Evolutionary conservation across 257 asterid species (phyloP).

Genomic region (Solanum tarijense): DNA sequence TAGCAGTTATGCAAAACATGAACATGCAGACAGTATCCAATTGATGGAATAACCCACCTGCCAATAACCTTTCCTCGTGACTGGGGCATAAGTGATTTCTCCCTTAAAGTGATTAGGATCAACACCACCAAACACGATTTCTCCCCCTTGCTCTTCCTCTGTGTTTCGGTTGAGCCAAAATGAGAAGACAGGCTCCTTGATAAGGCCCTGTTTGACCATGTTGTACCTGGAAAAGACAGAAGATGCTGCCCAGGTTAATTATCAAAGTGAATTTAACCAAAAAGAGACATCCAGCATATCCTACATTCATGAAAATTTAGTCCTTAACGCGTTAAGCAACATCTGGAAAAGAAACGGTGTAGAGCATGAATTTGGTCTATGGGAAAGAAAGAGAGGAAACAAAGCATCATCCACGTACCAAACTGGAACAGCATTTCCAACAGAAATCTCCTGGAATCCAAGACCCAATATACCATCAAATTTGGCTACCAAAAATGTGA

Average conservation of each 20-base stretch:
- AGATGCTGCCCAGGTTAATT: not conserved
- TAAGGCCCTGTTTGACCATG: slow-evolving; percentile 89
- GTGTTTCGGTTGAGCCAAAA: slow-evolving; percentile 90
- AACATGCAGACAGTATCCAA: not conserved
- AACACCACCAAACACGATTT: slow-evolving; percentile 86
- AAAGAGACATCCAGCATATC: not conserved
- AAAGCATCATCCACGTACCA: slow-evolving; percentile 33
- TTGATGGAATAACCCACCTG: slow-evolving; percentile 46
- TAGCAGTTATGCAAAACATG: not conserved
- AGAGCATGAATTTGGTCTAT: not conserved
- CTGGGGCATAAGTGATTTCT: slow-evolving; percentile 73
- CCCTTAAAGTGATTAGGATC: slow-evolving; percentile 88
- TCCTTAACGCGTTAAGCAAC: not conserved
- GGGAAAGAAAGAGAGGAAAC: slow-evolving; percentile 9
- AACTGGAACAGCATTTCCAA: slow-evolving; percentile 57
- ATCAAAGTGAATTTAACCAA: not conserved
- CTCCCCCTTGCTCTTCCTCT: slow-evolving; percentile 80
- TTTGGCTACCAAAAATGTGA: slow-evolving; percentile 68
- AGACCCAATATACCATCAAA: slow-evolving; percentile 72
- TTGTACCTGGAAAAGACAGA: slow-evolving; percentile 46
- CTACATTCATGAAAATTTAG: not conserved
- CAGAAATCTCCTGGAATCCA: slow-evolving; percentile 74
- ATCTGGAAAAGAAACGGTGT: not conserved
- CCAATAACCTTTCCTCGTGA: slow-evolving; percentile 88
- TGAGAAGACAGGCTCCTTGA: slow-evolving; percentile 81